A percentile compares a stretch with the other conserved stretches of the same genome.
Conservation (phyloP, 768 basidiomycete genomes). For the Hysterangium stoloniferum region DNA sequence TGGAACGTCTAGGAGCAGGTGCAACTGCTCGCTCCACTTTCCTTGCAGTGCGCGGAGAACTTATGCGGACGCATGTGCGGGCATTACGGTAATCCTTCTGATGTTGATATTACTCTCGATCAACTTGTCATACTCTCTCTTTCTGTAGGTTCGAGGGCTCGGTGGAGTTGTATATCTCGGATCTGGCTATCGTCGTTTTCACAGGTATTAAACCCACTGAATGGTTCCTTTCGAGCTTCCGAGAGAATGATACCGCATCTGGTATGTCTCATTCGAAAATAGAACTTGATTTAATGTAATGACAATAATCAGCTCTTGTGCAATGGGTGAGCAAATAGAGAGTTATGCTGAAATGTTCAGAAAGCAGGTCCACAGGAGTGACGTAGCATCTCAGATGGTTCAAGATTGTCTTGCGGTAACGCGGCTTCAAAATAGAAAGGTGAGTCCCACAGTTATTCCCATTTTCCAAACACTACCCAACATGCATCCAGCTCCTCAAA, state of each 20-base stretch:
- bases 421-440: slow-evolving; percentile 76
- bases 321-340: slow-evolving; percentile 90
- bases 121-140: neutral
- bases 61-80: slow-evolving; percentile 70
- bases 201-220: slow-evolving; percentile 96
- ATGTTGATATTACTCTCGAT: neutral
- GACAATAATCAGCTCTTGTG: slow-evolving; percentile 60
- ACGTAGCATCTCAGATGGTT: slow-evolving; percentile 60
- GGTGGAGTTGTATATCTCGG: slow-evolving; percentile 75
- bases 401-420: slow-evolving; percentile 76
- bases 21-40: slow-evolving; percentile 78
- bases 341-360: slow-evolving; percentile 78
- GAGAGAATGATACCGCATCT: slow-evolving; percentile 90
- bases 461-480: neutral
- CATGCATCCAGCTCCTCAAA: slow-evolving; percentile 56
- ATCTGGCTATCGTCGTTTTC: slow-evolving; percentile 84
- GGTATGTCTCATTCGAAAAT: slow-evolving; percentile 53
- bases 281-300: slow-evolving; percentile 4
- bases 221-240: slow-evolving; percentile 95
- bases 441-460: slow-evolving; percentile 25
- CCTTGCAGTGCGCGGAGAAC: slow-evolving; percentile 64
- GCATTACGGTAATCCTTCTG: slow-evolving; percentile 45
- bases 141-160: slow-evolving; percentile 67
- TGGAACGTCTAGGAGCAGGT: slow-evolving; percentile 68
- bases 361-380: slow-evolving; percentile 85